phyloP scores from a whole-genome alignment of 2,329 filamentous ascomycete species.

The Dactylellina cionopaga region DNA sequence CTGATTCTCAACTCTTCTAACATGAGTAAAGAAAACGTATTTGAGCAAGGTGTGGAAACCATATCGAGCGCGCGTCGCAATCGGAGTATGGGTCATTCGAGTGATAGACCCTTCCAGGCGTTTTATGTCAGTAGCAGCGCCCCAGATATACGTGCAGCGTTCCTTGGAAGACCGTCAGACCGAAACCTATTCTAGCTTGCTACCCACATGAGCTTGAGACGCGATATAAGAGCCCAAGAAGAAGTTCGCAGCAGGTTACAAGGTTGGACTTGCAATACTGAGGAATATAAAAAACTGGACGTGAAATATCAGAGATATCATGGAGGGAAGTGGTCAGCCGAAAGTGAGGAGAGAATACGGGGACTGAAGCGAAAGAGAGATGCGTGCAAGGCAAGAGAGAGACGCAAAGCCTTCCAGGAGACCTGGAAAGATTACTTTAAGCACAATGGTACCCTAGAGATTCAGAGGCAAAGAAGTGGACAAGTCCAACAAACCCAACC shows the following conservation, averaged over 20 bases:
- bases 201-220: slow-evolving; percentile 1
- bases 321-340: background rate
- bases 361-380: too few species aligned
- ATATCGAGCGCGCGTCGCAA: background rate
- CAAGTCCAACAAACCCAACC: too few species aligned
- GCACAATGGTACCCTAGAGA: background rate
- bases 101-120: background rate
- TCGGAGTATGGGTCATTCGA: background rate
- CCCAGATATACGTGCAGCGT: background rate
- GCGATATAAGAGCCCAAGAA: background rate
- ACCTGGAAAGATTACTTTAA: background rate
- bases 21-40: background rate
- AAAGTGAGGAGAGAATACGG: too few species aligned
- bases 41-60: background rate
- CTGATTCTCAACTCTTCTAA: background rate
- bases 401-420: background rate
- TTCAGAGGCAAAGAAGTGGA: background rate
- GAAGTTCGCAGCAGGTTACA: background rate
- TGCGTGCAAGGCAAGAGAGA: too few species aligned
- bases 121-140: background rate
- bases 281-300: background rate
- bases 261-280: background rate
- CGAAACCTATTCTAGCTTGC: background rate
- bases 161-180: background rate
- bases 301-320: background rate